Percentiles rank a stretch among this genome's conserved stretches.
Conservation (phyloP, 2,329 filamentous ascomycete genomes). For the Nothophoma quercina region DNA sequence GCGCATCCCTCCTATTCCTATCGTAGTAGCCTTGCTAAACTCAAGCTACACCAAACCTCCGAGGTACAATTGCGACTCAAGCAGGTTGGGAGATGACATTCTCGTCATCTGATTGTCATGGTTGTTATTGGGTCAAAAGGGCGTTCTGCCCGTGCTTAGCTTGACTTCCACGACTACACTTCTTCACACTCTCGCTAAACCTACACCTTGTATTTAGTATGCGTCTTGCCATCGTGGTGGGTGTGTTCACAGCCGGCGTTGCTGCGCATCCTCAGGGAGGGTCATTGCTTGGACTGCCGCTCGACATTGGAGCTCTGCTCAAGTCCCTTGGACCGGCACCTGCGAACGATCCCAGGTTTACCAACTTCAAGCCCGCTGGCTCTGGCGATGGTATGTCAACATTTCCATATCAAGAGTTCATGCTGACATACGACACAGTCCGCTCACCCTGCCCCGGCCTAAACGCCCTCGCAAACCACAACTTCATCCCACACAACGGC, state of each 20-base stretch:
- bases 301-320: conserved; percentile 17
- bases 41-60: not conserved
- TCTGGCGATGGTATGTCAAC: conserved; percentile 18
- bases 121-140: conserved; percentile 10
- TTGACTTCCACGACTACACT: not conserved
- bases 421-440: conserved; percentile 2
- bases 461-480: conserved; percentile 29
- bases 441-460: conserved; percentile 26
- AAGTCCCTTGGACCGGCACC: conserved; percentile 19
- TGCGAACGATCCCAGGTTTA: conserved; percentile 23
- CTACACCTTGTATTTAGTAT: not conserved
- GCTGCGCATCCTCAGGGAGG: conserved; percentile 9
- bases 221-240: not conserved
- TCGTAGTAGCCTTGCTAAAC: not conserved
- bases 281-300: conserved; percentile 16
- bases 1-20: conserved; percentile 13
- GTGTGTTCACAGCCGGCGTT: not conserved
- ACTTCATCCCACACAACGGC: conserved; percentile 26
- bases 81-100: not conserved
- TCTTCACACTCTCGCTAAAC: not conserved
- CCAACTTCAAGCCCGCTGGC: conserved; percentile 16
- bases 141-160: not conserved
- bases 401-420: not conserved
- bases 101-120: conserved; percentile 11
- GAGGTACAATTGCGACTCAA: not conserved